phyloP scores from a whole-genome alignment of 2,329 filamentous ascomycete genomes.

The Colletotrichum abscissum region DNA sequence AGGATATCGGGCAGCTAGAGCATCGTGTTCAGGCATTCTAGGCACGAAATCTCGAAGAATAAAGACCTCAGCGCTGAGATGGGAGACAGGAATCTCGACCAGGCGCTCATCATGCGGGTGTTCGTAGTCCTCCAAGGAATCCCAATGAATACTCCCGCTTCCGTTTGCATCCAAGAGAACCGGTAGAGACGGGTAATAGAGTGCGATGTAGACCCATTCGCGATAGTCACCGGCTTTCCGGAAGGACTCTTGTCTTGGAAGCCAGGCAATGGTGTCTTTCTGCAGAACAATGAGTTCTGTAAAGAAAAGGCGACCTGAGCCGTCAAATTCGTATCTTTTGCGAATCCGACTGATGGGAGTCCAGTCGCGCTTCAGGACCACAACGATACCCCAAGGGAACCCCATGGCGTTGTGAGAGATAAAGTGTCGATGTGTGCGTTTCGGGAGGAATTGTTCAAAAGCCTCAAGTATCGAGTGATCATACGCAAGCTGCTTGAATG shows the following conservation, averaged over 20 bases:
- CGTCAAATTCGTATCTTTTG: no score
- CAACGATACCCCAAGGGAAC: neutral
- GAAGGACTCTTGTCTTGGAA: neutral
- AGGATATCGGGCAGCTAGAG: neutral
- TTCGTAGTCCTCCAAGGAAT: neutral
- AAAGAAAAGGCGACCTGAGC: no score
- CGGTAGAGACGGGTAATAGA: neutral
- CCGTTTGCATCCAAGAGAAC: no score
- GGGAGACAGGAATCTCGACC: neutral
- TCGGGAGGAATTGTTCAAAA: neutral
- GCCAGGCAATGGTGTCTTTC: neutral
- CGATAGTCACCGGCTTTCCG: neutral
- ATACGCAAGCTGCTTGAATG: neutral
- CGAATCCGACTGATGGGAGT: neutral
- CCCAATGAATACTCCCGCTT: no score
- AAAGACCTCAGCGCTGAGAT: neutral
- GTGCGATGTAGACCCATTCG: neutral
- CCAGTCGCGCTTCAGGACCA: neutral
- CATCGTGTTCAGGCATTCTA: neutral
- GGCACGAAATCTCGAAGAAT: neutral
- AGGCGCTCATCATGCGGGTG: neutral
- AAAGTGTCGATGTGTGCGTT: neutral
- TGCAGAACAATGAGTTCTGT: neutral
- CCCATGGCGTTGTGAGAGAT: neutral
- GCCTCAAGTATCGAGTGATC: neutral